A percentile compares a stretch with the other conserved stretches of the same genome.
Evolutionary conservation across 257 asterid genomes (phyloP).

Genomic region (Salvia splendens): DNA sequence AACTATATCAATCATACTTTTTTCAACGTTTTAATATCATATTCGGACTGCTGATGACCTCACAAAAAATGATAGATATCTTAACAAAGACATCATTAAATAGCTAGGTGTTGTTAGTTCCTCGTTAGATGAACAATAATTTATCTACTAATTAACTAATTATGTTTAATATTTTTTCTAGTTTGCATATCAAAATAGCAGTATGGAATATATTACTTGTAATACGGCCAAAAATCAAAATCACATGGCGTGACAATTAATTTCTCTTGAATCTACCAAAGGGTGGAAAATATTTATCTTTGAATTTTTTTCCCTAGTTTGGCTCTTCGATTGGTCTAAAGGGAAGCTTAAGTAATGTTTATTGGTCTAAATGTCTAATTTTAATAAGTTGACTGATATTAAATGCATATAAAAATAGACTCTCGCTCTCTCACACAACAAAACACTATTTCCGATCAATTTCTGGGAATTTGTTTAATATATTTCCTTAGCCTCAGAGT

Average conservation of each 20-base stretch:
- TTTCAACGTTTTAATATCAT: too few species aligned
- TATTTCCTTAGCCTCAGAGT: conserved; percentile 26
- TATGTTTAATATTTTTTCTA: neutral
- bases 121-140: neutral
- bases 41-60: too few species aligned
- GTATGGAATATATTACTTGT: too few species aligned
- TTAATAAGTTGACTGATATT: conserved; percentile 15
- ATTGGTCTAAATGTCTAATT: neutral
- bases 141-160: neutral
- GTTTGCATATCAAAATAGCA: too few species aligned
- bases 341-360: neutral
- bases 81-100: neutral
- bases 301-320: neutral
- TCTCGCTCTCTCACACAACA: neutral
- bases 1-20: neutral
- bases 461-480: conserved; percentile 27
- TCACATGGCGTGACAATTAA: neutral
- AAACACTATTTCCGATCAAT: conserved; percentile 18
- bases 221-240: neutral
- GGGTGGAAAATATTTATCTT: neutral
- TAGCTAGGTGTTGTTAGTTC: neutral
- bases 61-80: neutral
- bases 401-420: conserved; percentile 14
- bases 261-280: neutral
- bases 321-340: conserved; percentile 25